Base-by-base conservation (phyloP, 306 rosid species). In the Gynostemma pentaphyllum region DNA sequence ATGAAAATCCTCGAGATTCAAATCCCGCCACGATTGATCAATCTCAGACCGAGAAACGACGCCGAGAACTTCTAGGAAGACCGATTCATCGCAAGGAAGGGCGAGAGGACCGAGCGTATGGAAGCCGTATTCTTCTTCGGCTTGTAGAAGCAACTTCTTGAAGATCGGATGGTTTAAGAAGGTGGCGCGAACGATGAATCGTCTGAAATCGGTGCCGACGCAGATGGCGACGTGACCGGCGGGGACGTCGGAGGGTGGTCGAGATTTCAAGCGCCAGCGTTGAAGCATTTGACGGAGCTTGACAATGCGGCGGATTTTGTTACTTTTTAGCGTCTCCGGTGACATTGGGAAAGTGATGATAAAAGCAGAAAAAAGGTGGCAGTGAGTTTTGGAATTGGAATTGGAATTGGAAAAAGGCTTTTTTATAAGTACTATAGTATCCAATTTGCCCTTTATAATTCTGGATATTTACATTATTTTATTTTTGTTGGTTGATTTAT, bases 41-140 rank as follows among this genome's bases (percentile, higher is more conserved):
- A 83, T 66, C 5, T 75, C 86, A 49, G 87, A 80, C 29, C 72
- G 76, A n/a, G 80, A 37, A 18, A 90, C 70, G 39, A 79, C 76
- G 49, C 73, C 81, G 14, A 90, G 81, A 2, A 79, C 75, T 55
- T 88, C 90, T 54, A 84, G 88, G 74, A 92, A 88, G 1, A 76
- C 65, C 5, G 72, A 65, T 70, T 92, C 98, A 53, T 88, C 88
- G 79, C 96, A 92, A 2, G 98, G 98, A 62, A 92, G 75, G 12
- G 80, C 72, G 9, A 92, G 75, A 0, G 95, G 95, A 5, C 98
- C 98, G 9, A 67, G 68, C 78, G 81, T 84, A 32, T 82, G 66
- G 78, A 87, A 87, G 4, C 98, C 98, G 74, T 92, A 88, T 64
- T 92, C 94, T 34, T 92, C 98, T 40, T 88, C 96, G 34, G 96